Evolutionary conservation across 768 basidiomycete genomes (phyloP).

Genomic region (Calocybe indica): DNA sequence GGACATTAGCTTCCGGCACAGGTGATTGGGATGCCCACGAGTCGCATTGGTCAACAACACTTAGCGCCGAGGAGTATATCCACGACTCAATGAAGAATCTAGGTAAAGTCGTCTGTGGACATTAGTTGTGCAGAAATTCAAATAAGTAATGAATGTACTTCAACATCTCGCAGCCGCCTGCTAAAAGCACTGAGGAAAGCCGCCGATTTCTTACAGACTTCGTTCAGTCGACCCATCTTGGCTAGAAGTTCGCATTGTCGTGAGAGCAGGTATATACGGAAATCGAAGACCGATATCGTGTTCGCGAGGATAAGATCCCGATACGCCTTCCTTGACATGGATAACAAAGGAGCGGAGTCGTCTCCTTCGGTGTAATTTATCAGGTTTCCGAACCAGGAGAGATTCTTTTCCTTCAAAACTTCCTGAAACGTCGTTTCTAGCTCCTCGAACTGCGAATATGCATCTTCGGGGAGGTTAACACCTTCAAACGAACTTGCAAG

Average conservation of each 20-base stretch:
- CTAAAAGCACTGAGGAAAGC: conserved; percentile 78
- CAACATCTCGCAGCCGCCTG: conserved; percentile 63
- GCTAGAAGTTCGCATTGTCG: conserved; percentile 77
- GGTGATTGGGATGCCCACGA: conserved; percentile 52
- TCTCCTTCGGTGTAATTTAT: conserved; percentile 67
- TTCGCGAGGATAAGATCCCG: conserved; percentile 86
- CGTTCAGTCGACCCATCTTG: conserved; percentile 58
- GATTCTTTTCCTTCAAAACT: conserved; percentile 69
- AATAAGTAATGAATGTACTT: conserved; percentile 50
- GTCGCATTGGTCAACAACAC: conserved; percentile 76
- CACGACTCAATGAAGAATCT: conserved; percentile 85
- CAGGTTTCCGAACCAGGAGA: conserved; percentile 89
- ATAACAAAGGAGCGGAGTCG: conserved; percentile 79
- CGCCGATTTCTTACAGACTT: conserved; percentile 65
- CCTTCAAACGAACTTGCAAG: conserved; percentile 89
- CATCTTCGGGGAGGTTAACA: conserved; percentile 85
- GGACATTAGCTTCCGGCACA: conserved; percentile 39
- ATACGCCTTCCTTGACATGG: conserved; percentile 76
- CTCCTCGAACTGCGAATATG: conserved; percentile 84
- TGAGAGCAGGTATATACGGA: conserved; percentile 85
- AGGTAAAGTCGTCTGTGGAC: conserved; percentile 34
- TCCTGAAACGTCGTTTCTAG: conserved; percentile 81
- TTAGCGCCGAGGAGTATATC: conserved; percentile 87
- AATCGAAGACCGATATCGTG: conserved; percentile 90
- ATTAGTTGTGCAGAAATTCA: conserved; percentile 1